Base-by-base conservation (phyloP, 75 land plant species). In the Larix kaempferi region DNA sequence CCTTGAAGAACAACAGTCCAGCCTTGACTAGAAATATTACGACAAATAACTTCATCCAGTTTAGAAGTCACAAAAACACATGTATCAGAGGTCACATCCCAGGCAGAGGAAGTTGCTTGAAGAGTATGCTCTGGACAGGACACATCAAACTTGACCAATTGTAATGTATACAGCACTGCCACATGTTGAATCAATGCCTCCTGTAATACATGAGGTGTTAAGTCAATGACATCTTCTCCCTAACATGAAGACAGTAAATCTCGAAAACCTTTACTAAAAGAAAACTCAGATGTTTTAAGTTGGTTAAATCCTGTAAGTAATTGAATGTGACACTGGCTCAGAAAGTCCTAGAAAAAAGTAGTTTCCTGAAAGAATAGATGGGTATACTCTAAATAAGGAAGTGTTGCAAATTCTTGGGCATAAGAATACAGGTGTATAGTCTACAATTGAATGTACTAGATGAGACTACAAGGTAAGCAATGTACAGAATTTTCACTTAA, bases 1-100 rank as follows among this genome's bases (percentile, higher is more conserved):
- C 74, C 74, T 73, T 73, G 74, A 73, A 73, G 25, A 73, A 73
- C 29, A 26, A 73, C 16, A n/a, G 26, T 44, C 74, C 57, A 73
- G 57, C 74, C 57, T 52, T 73, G 15, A 26, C 74, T 54, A 55
- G 33, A 73, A 55, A 73, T 54, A 4, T 23, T 54, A 73, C 15
- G 33, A 73, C 44, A 54, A 52, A 73, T 25, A 22, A 49, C 57
- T 73, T 54, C 74, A 54, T 73, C 57, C 22, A 73, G 33, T 49
- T 54, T 26, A 73, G 56, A 22, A 26, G 74, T 52, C 26, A 73
- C 74, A 73, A 73, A 73, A 54, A 73, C 57, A 55, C 74, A 73
- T n/a, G 57, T 55, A 73, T 73, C 57, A 73, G 74, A 33, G 52
- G 74, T n/a, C 19, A 54, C 56, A 15, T 73, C 57, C 74, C 74